Evolutionary conservation across 805 yeast species (phyloP).

Genomic region (Lachancea lanzarotensis): DNA sequence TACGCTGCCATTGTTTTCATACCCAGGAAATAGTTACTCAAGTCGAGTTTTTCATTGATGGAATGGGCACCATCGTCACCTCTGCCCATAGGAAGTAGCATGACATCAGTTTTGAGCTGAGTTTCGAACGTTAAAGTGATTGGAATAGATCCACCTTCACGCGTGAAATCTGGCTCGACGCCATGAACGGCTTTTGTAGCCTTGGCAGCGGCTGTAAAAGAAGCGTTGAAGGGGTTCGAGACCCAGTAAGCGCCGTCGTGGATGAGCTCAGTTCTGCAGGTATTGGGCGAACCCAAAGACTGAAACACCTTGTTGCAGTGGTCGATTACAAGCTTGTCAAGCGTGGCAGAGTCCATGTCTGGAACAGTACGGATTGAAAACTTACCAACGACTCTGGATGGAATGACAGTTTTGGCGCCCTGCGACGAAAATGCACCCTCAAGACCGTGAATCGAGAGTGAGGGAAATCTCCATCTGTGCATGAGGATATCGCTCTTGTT

Average conservation of each 20-base stretch:
- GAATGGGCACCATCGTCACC: constrained; percentile 99
- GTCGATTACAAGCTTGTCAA: constrained; percentile 69
- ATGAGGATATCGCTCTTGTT: constrained; percentile 80
- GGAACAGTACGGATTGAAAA: constrained; percentile 98
- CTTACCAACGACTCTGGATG: constrained; percentile 89
- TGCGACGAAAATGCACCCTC: constrained; percentile 94
- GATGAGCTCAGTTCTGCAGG: constrained; percentile 60
- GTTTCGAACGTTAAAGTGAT: constrained; percentile 91
- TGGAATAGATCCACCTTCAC: constrained; percentile 99
- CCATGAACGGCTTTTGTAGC: constrained; percentile 96
- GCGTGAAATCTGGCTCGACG: constrained; percentile 90
- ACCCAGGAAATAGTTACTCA: constrained; percentile 87
- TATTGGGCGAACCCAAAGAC: constrained; percentile 71
- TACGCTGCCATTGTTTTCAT: constrained; percentile 90
- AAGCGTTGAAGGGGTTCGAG: constrained; percentile 85
- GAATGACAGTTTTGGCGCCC: constrained; percentile 98
- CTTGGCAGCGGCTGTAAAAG: constrained; percentile 87
- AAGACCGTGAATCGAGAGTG: constrained; percentile 90
- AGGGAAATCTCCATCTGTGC: constrained; percentile 99
- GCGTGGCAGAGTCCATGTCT: constrained; percentile 71
- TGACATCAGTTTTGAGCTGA: constrained; percentile 74
- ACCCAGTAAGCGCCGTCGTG: constrained; percentile 98
- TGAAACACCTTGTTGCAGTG: constrained; percentile 63
- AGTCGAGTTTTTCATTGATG: constrained; percentile 88
- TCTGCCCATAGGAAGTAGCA: constrained; percentile 94